phyloP scores from a whole-genome alignment of 306 rosid genomes.

The Cyamopsis tetragonoloba region DNA sequence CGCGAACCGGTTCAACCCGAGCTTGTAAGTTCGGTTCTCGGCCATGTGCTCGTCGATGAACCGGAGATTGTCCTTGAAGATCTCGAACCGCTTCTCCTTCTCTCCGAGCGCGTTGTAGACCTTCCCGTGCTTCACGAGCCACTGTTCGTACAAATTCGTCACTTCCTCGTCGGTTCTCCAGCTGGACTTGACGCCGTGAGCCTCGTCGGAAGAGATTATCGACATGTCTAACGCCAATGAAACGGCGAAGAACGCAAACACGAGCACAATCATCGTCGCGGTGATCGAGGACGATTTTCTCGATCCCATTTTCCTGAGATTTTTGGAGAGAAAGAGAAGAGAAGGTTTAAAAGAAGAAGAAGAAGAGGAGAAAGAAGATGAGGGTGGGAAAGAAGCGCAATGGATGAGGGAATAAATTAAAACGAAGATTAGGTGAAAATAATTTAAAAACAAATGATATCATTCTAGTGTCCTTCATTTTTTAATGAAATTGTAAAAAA shows the following conservation, averaged over 20 bases:
- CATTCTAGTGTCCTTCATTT: no score
- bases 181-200: slow-evolving; percentile 26
- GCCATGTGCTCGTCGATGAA: slow-evolving; percentile 73
- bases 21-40: slow-evolving; percentile 49
- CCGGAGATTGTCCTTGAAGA: slow-evolving; percentile 74
- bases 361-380: no score
- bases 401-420: no score
- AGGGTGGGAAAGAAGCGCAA: no score
- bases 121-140: slow-evolving; percentile 65
- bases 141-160: slow-evolving; percentile 51
- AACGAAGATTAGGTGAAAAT: no score
- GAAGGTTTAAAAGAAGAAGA: no score
- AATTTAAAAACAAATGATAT: no score
- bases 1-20: slow-evolving; percentile 82
- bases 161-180: slow-evolving; percentile 58
- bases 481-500: no score
- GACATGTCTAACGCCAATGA: slow-evolving; percentile 66
- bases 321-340: no score
- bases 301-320: no score
- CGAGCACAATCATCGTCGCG: no score
- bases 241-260: slow-evolving; percentile 32
- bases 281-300: no score
- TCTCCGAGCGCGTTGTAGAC: slow-evolving; percentile 45
- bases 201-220: slow-evolving; percentile 41
- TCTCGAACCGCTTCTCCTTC: slow-evolving; percentile 62